Evolutionary conservation across 768 basidiomycete genomes (phyloP).

Genomic region (Chalciporus piperatus): DNA sequence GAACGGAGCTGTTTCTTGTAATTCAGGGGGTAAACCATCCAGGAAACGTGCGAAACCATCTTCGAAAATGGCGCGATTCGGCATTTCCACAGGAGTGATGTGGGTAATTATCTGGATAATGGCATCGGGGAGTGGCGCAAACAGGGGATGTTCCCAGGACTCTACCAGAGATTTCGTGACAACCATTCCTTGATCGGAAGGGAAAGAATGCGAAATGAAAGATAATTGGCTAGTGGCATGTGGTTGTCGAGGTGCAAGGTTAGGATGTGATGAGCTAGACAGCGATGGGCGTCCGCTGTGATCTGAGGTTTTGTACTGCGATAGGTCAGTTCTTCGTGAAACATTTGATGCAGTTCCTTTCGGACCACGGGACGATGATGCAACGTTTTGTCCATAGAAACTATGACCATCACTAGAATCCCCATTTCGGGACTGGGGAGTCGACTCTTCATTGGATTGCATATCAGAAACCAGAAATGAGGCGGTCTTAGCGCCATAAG

Average conservation of each 20-base stretch:
- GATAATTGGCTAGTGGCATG: slow-evolving; percentile 32
- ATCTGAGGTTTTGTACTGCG: slow-evolving; percentile 26
- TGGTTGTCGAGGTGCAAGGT: slow-evolving; percentile 22
- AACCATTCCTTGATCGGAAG: slow-evolving; percentile 36
- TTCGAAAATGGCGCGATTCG: slow-evolving; percentile 52
- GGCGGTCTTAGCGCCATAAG: slow-evolving; percentile 47
- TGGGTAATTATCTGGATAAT: slow-evolving; percentile 53
- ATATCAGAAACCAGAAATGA: slow-evolving; percentile 46
- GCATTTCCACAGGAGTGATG: slow-evolving; percentile 59
- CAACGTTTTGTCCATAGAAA: slow-evolving; percentile 49
- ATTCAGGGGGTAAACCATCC: slow-evolving; percentile 47
- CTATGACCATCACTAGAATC: slow-evolving; percentile 35
- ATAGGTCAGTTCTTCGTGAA: slow-evolving; percentile 16
- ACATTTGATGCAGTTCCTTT: slow-evolving; percentile 25
- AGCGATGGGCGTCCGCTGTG: slow-evolving; percentile 17
- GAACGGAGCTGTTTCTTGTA: slow-evolving; percentile 61
- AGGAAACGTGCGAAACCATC: slow-evolving; percentile 48
- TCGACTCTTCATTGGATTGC: slow-evolving; percentile 31
- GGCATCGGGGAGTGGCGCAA: slow-evolving; percentile 57
- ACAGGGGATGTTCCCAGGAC: slow-evolving; percentile 58
- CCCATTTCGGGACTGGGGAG: slow-evolving; percentile 11
- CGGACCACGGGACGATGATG: slow-evolving; percentile 28
- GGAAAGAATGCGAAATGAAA: slow-evolving; percentile 45
- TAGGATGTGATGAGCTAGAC: slow-evolving; percentile 20
- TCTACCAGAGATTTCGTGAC: slow-evolving; percentile 45